A percentile compares a stretch with the other conserved stretches of the same genome.
Conservation (phyloP, 1,139 yeast genomes). For the Debaryomyces robertsiae region DNA sequence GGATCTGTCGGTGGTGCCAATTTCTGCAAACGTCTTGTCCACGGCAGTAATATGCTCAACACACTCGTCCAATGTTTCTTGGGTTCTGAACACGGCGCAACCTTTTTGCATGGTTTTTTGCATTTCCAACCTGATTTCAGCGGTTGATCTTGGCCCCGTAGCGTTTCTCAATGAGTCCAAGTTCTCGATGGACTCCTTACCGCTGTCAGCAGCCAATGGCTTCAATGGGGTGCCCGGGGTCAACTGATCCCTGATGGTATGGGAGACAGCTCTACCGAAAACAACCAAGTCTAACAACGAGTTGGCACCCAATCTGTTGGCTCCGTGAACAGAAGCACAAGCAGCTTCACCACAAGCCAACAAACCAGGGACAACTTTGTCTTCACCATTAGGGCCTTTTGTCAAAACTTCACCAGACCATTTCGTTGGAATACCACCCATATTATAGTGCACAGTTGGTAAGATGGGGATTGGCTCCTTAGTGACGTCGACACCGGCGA, state of each 20-base stretch:
- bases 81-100: slow-evolving; percentile 95
- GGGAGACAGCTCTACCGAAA: slow-evolving; percentile 97
- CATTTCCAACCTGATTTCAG: slow-evolving; percentile 88
- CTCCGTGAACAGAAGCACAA: slow-evolving; percentile 99
- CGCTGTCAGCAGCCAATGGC: slow-evolving; percentile 77
- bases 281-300: slow-evolving; percentile 95
- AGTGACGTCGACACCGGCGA: slow-evolving; percentile 99
- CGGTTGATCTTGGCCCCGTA: slow-evolving; percentile 76
- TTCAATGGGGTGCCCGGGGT: slow-evolving; percentile 88
- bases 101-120: slow-evolving; percentile 96
- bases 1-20: slow-evolving; percentile 90
- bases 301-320: slow-evolving; percentile 98
- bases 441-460: slow-evolving; percentile 98
- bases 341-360: slow-evolving; percentile 99
- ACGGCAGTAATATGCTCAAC: slow-evolving; percentile 75
- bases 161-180: slow-evolving; percentile 89
- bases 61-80: slow-evolving; percentile 90
- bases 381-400: slow-evolving; percentile 84
- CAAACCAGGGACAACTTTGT: slow-evolving; percentile 88
- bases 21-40: slow-evolving; percentile 65
- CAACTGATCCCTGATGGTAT: slow-evolving; percentile 81
- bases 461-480: slow-evolving; percentile 98
- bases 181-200: slow-evolving; percentile 87
- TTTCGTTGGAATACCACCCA: slow-evolving; percentile 99
- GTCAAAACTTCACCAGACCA: slow-evolving; percentile 95